Base-by-base conservation (phyloP, 768 basidiomycete species). In the Lactifluus piperatus region DNA sequence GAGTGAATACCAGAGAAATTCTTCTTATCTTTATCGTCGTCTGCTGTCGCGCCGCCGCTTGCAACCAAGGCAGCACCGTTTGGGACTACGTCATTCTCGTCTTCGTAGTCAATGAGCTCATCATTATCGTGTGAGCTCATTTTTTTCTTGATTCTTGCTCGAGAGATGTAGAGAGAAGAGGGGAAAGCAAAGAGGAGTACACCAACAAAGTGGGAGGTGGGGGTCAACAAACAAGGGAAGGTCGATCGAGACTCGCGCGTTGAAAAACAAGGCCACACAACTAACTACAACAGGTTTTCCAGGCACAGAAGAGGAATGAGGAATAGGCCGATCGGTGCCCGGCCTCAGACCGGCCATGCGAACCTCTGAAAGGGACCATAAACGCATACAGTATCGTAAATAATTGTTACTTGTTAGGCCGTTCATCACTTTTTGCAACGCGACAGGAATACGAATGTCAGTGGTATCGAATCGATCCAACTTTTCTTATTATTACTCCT, bases 1-100 rank as follows among this genome's bases (percentile, higher is more conserved):
- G 94, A 94, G 79, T 99, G 97, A 68, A 99, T 97, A 30, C 97
- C 97, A 61, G 97, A 95, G 70, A 95, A 97, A 73, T 95, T 97
- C 83, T 94, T 95, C 81, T 93, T 92, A 67, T 91, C 89, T 74
- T 89, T 91, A 66, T 86, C 88, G 63, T 65, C 62, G 46, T 69
- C 69, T 60, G 76, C 83, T 46, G 73, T 79, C 24, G 80, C 78
- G 58, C 76, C 79, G 46, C 74, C 73, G 39, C 76, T 73, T 45
- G 75, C 70, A 57, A 75, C 71, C 41, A 74, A 72, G 60, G 78
- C 77, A 53, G 79, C 74, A 58, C 82, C 81, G 59, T 79, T 84
- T 53, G 86, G 78, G 58, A 84, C 77, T 62, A 87, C 79, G 68
- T 91, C 89, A 67, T 91, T 82, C 71, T 91, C 91, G 66, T 94